phyloP scores from a whole-genome alignment of 345 rosid genomes.

The Corchorus capsularis region DNA sequence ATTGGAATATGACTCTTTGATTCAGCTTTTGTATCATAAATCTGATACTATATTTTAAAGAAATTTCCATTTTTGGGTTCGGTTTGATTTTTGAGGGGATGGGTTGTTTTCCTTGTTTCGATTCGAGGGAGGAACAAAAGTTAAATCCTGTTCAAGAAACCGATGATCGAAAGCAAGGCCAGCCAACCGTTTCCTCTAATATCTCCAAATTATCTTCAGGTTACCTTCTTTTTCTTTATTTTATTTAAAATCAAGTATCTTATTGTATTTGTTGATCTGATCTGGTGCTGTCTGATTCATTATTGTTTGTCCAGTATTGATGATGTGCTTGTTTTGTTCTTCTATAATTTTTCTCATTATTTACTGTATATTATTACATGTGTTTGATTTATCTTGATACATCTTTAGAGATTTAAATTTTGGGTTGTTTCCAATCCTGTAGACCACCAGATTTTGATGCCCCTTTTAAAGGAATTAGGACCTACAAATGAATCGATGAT shows the following conservation, averaged over 20 bases:
- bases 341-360: slow-evolving; percentile 13
- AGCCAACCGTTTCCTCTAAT: slow-evolving; percentile 54
- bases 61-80: slow-evolving; percentile 17
- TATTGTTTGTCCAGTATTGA: not conserved
- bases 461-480: slow-evolving; percentile 27
- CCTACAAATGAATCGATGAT: slow-evolving; percentile 29
- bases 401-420: slow-evolving; percentile 20
- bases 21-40: not conserved
- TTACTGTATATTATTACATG: not conserved
- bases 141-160: slow-evolving; percentile 61
- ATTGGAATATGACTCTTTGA: not conserved
- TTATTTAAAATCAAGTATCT: not conserved
- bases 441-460: slow-evolving; percentile 29
- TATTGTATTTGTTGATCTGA: slow-evolving; percentile 42
- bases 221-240: slow-evolving; percentile 27
- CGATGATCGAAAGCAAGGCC: slow-evolving; percentile 52
- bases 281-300: slow-evolving; percentile 31
- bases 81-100: slow-evolving; percentile 40
- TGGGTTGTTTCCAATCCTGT: slow-evolving; percentile 11
- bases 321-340: slow-evolving; percentile 12
- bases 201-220: slow-evolving; percentile 78
- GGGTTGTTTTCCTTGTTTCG: slow-evolving; percentile 96
- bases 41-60: slow-evolving; percentile 19
- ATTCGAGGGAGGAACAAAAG: slow-evolving; percentile 82
- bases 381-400: slow-evolving; percentile 5